A percentile compares a stretch with the other conserved stretches of the same genome.
Conservation (phyloP, 169 alveolate species). For the Eimeria sp. region DNA sequence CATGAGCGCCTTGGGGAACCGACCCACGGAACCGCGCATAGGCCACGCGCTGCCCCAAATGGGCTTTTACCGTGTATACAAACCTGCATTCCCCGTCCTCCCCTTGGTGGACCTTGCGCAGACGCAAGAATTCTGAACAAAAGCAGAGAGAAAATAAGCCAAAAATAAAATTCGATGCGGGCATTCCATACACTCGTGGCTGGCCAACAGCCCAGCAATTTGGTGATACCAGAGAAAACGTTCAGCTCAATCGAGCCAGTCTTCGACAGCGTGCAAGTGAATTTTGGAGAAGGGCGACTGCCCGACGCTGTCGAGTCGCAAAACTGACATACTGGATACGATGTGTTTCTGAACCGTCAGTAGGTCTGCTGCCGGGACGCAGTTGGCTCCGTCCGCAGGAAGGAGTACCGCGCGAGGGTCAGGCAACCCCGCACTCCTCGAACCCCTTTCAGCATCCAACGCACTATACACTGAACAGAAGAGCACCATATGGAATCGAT, state of each 20-base stretch:
- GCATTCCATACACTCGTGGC: not conserved
- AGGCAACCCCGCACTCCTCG: not conserved
- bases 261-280: not conserved
- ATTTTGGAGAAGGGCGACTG: not conserved
- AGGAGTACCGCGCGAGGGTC: not conserved
- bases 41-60: conserved; percentile 66
- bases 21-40: conserved; percentile 59
- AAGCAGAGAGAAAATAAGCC: not conserved
- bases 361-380: conserved; percentile 68
- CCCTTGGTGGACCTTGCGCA: not conserved
- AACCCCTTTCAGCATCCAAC: conserved; percentile 9
- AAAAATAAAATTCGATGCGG: not conserved
- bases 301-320: not conserved
- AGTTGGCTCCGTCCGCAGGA: conserved; percentile 21
- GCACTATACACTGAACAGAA: conserved; percentile 3
- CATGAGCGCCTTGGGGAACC: conserved; percentile 57
- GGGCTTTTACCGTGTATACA: conserved; percentile 8
- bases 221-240: not conserved
- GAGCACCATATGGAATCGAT: not conserved
- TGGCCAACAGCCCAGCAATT: not conserved
- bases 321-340: conserved; percentile 12
- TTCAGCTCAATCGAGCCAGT: not conserved
- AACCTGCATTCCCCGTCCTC: not conserved
- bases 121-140: conserved; percentile 24
- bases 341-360: conserved; percentile 59